A percentile compares a stretch with the other conserved stretches of the same genome.
Evolutionary conservation across 495 filamentous ascomycete genomes (phyloP).

Genomic region (Oleoguttula mirabilis): DNA sequence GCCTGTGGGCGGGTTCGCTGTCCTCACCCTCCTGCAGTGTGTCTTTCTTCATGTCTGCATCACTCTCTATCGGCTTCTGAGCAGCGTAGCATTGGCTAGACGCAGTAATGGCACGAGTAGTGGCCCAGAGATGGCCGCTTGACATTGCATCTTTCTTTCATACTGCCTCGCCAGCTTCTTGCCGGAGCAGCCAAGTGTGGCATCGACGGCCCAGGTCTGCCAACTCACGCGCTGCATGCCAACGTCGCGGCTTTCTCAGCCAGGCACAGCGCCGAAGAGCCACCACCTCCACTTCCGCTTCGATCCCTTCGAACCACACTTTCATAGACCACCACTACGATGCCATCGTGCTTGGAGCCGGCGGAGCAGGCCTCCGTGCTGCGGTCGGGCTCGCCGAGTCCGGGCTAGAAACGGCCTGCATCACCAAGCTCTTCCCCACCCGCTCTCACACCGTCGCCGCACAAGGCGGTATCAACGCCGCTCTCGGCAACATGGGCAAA

Average conservation of each 20-base stretch:
- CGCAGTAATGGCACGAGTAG: neutral
- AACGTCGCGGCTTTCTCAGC: constrained; percentile 12
- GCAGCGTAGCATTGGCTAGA: neutral
- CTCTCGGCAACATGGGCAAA: constrained; percentile 82
- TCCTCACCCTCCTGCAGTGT: no score
- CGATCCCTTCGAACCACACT: constrained; percentile 52
- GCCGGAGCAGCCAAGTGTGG: no score
- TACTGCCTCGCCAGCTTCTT: no score
- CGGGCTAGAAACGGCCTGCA: constrained; percentile 95
- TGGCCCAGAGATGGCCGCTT: constrained; percentile 1
- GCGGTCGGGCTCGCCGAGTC: constrained; percentile 95
- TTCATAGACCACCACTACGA: constrained; percentile 61
- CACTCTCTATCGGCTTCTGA: no score
- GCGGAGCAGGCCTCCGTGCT: constrained; percentile 84
- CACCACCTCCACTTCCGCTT: constrained; percentile 7
- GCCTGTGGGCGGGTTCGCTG: no score
- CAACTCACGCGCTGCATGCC: no score
- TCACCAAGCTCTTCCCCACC: constrained; percentile 89
- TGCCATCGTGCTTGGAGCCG: constrained; percentile 90
- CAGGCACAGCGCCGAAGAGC: constrained; percentile 17
- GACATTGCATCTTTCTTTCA: neutral
- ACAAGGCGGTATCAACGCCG: constrained; percentile 90
- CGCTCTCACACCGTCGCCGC: constrained; percentile 92
- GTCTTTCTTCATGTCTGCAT: no score
- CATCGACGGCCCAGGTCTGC: no score